Conservation (phyloP, 2,329 filamentous ascomycete species). For the Lachnellula arida region DNA sequence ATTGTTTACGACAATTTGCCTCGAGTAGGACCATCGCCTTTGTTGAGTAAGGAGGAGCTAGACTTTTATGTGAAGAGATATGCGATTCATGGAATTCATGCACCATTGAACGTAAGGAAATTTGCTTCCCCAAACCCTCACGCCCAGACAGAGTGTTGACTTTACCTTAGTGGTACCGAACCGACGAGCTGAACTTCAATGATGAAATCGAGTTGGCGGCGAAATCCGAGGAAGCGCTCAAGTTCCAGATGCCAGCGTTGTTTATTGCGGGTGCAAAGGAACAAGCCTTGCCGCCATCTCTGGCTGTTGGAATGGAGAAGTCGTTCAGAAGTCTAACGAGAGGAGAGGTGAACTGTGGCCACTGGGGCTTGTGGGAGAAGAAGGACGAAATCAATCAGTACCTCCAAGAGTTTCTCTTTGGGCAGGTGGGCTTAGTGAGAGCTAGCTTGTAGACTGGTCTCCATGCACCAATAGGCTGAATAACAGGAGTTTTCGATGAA, state of each 20-base stretch:
- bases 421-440: constrained; percentile 2
- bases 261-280: constrained; percentile 73
- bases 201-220: constrained; percentile 62
- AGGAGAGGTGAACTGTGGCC: constrained; percentile 62
- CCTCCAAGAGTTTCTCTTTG: constrained; percentile 35
- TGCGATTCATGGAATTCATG: constrained; percentile 65
- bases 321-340: constrained; percentile 57
- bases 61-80: constrained; percentile 75
- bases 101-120: constrained; percentile 58
- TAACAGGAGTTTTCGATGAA: neutral
- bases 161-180: constrained; percentile 68
- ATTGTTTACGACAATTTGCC: constrained; percentile 58
- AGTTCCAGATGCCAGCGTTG: constrained; percentile 60
- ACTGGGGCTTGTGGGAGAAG: constrained; percentile 81
- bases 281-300: constrained; percentile 62
- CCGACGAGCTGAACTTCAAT: constrained; percentile 64
- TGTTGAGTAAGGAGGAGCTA: constrained; percentile 65
- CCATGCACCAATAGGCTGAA: neutral
- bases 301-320: constrained; percentile 68
- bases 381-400: constrained; percentile 64
- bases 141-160: neutral
- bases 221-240: constrained; percentile 46
- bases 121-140: neutral
- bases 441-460: constrained; percentile 5
- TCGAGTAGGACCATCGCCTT: constrained; percentile 48